Conservation (phyloP, 2,329 filamentous ascomycete genomes). For the Xylariaceae sp. region DNA sequence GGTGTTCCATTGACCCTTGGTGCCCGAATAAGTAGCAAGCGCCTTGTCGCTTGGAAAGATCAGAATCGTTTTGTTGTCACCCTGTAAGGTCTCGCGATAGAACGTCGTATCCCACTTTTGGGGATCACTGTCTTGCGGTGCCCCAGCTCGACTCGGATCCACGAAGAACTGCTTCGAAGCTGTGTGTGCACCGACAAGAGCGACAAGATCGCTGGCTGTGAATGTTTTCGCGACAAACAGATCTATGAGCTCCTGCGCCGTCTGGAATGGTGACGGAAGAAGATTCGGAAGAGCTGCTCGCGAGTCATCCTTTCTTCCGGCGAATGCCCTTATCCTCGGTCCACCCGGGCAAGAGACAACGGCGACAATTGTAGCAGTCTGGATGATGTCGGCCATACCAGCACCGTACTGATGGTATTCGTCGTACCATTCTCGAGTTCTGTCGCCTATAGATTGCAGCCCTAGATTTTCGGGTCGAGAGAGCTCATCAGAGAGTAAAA, state of each 20-base stretch:
- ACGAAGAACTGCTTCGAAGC: constrained; percentile 44
- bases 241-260: constrained; percentile 39
- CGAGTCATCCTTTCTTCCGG: constrained; percentile 44
- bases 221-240: constrained; percentile 51
- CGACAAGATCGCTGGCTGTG: constrained; percentile 45
- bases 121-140: constrained; percentile 45
- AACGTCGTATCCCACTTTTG: constrained; percentile 48
- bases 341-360: constrained; percentile 50
- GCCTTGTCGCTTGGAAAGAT: constrained; percentile 31
- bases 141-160: constrained; percentile 34
- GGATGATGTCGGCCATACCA: constrained; percentile 52
- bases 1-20: constrained; percentile 18
- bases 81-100: constrained; percentile 40
- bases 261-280: constrained; percentile 40
- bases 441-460: constrained; percentile 37
- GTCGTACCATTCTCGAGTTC: constrained; percentile 35
- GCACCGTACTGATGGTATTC: constrained; percentile 37
- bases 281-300: constrained; percentile 38
- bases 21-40: constrained; percentile 21
- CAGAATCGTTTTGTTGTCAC: constrained; percentile 29
- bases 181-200: constrained; percentile 53
- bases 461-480: constrained; percentile 42
- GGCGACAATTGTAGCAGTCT: constrained; percentile 45
- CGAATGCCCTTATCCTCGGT: constrained; percentile 45
- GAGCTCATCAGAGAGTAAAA: constrained; percentile 41